A percentile compares a stretch with the other conserved stretches of the same genome.
phyloP scores from a whole-genome alignment of 352 stramenopile species.

The Pythium dissimile region DNA sequence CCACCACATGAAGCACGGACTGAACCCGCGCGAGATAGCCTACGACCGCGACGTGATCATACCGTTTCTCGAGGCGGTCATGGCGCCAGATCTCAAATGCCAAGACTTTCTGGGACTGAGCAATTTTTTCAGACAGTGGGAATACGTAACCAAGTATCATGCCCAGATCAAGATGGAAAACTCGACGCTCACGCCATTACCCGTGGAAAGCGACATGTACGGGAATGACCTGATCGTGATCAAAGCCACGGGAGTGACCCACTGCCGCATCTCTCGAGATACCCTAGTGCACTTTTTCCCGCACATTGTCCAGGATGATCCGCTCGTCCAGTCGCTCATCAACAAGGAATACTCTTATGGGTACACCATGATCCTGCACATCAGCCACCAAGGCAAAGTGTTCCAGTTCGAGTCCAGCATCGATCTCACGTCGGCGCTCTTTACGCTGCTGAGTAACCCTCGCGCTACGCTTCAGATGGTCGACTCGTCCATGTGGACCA shows the following conservation, averaged over 20 bases:
- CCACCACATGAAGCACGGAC: conserved; percentile 27
- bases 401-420: conserved; percentile 47
- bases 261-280: conserved; percentile 32
- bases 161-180: conserved; percentile 21
- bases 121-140: conserved; percentile 44
- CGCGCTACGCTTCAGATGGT: conserved; percentile 31
- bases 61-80: conserved; percentile 24
- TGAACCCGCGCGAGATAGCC: not conserved
- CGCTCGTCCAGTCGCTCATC: conserved; percentile 40
- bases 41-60: conserved; percentile 4
- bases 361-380: conserved; percentile 36
- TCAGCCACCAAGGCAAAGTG: conserved; percentile 30
- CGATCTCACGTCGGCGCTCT: conserved; percentile 35
- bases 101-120: conserved; percentile 30
- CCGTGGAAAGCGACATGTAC: conserved; percentile 5
- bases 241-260: conserved; percentile 29
- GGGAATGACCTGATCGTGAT: conserved; percentile 31
- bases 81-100: conserved; percentile 29
- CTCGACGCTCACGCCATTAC: conserved; percentile 18
- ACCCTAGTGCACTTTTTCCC: conserved; percentile 50
- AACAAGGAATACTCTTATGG: conserved; percentile 39
- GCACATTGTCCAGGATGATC: conserved; percentile 35
- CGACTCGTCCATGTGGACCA: conserved; percentile 31
- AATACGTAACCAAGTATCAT: conserved; percentile 34
- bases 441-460: conserved; percentile 32